Conservation (phyloP, 192 early-diverging fungal species). For the Diversispora epigaea region DNA sequence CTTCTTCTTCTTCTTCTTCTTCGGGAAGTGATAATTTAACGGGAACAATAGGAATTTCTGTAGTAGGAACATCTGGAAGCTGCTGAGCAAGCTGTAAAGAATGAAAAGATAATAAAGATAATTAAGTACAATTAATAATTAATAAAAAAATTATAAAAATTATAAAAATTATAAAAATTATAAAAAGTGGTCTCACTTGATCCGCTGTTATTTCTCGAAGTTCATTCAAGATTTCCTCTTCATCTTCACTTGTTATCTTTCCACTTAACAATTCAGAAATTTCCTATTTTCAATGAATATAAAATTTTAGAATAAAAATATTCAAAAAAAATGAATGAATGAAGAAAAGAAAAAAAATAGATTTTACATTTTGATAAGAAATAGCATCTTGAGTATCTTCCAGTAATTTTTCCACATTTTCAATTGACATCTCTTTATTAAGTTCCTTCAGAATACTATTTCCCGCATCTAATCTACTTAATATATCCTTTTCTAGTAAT, state of each 20-base stretch:
- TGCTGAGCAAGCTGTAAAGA: not conserved
- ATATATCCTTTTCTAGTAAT: conserved; percentile 85
- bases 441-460: conserved; percentile 83
- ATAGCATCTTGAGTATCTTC: conserved; percentile 96
- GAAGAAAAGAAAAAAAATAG: not conserved
- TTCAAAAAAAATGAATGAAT: conserved; percentile 1
- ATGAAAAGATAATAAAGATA: not conserved
- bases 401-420: conserved; percentile 91
- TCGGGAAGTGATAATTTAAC: no score
- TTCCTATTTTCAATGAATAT: conserved; percentile 50
- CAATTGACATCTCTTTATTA: conserved; percentile 82
- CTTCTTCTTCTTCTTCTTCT: no score
- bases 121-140: not conserved
- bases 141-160: not conserved
- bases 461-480: conserved; percentile 81
- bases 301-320: not conserved
- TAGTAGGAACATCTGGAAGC: not conserved
- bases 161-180: not conserved
- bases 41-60: no score
- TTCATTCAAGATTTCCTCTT: conserved; percentile 81
- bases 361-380: conserved; percentile 85
- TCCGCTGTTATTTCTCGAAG: conserved; percentile 53
- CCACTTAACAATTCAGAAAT: conserved; percentile 76
- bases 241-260: conserved; percentile 79
- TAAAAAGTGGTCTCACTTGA: not conserved